Percentiles rank a stretch among this genome's conserved stretches.
Conservation (phyloP, 2,329 filamentous ascomycete genomes). For the Botrytis hyacinthi region DNA sequence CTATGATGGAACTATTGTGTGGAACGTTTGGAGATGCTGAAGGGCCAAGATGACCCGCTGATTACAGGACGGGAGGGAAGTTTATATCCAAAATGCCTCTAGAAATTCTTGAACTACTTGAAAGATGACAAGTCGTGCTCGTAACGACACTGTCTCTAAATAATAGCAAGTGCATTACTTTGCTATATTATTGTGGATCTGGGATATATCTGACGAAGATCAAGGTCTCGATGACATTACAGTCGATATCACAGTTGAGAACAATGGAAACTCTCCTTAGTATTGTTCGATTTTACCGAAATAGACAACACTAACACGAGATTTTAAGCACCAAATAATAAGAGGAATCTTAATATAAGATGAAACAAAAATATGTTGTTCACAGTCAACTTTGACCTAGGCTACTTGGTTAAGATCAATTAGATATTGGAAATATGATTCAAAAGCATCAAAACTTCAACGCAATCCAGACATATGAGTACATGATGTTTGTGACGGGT, state of each 20-base stretch:
- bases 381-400: not conserved
- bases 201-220: not conserved
- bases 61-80: not conserved
- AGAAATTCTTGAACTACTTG: not conserved
- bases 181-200: constrained; percentile 11
- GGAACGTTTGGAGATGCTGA: not conserved
- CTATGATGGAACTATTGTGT: not conserved
- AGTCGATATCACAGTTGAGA: not conserved
- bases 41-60: not conserved
- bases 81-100: not conserved
- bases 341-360: not conserved
- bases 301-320: not conserved
- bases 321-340: not conserved
- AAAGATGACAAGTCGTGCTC: not conserved
- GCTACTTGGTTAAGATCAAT: not conserved
- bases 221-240: not conserved
- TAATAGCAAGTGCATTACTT: constrained; percentile 13
- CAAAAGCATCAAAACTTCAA: constrained; percentile 1
- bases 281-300: constrained; percentile 14
- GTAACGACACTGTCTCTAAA: constrained; percentile 8
- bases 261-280: constrained; percentile 15
- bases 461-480: not conserved
- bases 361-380: not conserved
- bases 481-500: constrained; percentile 5
- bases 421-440: not conserved